Evolutionary conservation across 371 early-diverging fungal genomes (phyloP).

Genomic region (Mortierella sp.): DNA sequence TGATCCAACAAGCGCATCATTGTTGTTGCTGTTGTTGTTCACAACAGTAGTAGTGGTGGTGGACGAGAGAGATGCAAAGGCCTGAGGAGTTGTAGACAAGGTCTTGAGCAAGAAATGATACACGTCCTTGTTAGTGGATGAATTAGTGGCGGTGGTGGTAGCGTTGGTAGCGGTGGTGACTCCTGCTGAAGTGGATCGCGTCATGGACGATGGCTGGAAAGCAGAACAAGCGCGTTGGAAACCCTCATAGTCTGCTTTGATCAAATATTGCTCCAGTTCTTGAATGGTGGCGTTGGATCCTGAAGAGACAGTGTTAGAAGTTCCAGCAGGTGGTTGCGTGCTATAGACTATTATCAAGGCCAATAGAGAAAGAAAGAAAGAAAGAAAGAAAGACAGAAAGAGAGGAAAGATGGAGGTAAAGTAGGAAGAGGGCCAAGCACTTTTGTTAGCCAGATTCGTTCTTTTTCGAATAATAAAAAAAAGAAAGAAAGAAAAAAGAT

Average conservation of each 20-base stretch:
- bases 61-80: constrained; percentile 21
- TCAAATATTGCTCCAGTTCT: constrained; percentile 34
- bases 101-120: constrained; percentile 39
- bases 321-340: not conserved
- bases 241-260: constrained; percentile 29
- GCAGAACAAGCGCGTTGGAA: constrained; percentile 32
- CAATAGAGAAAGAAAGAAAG: too few species aligned
- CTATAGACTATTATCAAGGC: too few species aligned
- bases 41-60: not conserved
- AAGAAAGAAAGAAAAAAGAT: not conserved
- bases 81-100: constrained; percentile 22
- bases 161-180: not conserved
- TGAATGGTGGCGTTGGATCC: constrained; percentile 10
- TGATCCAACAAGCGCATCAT: too few species aligned
- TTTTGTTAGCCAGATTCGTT: too few species aligned
- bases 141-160: not conserved
- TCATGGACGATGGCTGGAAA: constrained; percentile 3
- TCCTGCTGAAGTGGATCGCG: not conserved
- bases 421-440: too few species aligned
- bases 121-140: constrained; percentile 21
- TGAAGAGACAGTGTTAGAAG: not conserved
- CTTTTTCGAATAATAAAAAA: too few species aligned
- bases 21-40: not conserved
- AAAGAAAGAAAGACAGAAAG: not conserved
- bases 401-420: too few species aligned